Evolutionary conservation across 2,329 filamentous ascomycete genomes (phyloP), one percentile per base, ranked within the genome.

Genomic region (Xylariaceae sp.): DNA sequence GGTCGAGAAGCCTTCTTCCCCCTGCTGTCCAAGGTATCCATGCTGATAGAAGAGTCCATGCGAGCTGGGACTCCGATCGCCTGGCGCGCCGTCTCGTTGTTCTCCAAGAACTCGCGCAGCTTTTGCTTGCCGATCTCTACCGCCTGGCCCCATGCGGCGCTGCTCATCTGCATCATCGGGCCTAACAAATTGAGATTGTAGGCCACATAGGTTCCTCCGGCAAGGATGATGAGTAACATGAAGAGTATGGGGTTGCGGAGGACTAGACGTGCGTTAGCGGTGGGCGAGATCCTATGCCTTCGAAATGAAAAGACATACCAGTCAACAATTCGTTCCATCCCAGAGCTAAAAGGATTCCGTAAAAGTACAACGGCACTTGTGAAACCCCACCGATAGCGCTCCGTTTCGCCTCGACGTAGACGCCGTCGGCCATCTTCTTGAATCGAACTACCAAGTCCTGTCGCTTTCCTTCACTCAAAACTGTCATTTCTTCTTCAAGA

Each of bases 301-400:
- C 2, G 5, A 36, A 30, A n/a, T 22, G 35, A 27, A 2, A 11
- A 36, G n/a, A 67, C 87, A 78, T 78, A 95, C 91, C 90, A 64
- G 91, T 89, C 58, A 95, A 75, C 56, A 99, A 91, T 71, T 99
- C 94, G 70, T 99, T 99, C 94, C 94, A 99, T n/a, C 94, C 94
- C 43, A 99, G 77, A 18, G 90, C 89, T 57, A 99, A 74, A 49
- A 99, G 76, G 49, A 97, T 69, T 39, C 83, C 89, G 62, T 96
- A 99, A 70, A 99, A 96, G 71, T 96, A 97, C 54, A 95, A 73
- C 6, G 94, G 94, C 44, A 99, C 85, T 69, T 96, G 91, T 5
- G 91, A 89, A 61, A 99, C 89, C 49, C 92, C 91, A 47, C 94
- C 94, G 66, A 99, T 95, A 39, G 94, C 94, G 66, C 92, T 91